Evolutionary conservation across 305 asterid species (phyloP).

Genomic region (Fraxinus sp.): DNA sequence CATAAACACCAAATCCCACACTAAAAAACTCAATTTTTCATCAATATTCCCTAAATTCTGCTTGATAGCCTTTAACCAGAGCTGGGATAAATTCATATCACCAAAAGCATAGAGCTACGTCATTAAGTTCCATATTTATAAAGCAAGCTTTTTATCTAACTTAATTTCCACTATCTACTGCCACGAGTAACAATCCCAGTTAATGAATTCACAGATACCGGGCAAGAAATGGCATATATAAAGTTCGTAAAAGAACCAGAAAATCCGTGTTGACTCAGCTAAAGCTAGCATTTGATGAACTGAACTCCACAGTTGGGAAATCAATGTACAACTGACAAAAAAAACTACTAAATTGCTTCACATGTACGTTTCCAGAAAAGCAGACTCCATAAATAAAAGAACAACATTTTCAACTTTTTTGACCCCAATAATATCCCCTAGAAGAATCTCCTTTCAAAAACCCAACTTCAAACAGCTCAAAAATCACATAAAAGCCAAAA

Average conservation of each 20-base stretch:
- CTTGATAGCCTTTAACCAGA: conserved; percentile 27
- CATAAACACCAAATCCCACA: conserved; percentile 19
- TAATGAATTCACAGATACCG: conserved; percentile 27
- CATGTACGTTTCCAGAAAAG: conserved; percentile 70
- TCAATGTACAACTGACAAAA: conserved; percentile 31
- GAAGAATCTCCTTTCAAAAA: conserved; percentile 21
- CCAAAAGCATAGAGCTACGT: conserved; percentile 24
- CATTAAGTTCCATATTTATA: conserved; percentile 28
- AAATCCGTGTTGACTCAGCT: conserved; percentile 47
- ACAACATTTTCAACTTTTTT: conserved; percentile 51
- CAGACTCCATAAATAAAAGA: conserved; percentile 54
- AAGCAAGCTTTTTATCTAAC: conserved; percentile 30
- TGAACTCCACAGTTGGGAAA: conserved; percentile 35
- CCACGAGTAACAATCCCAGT: conserved; percentile 28
- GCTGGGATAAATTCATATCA: conserved; percentile 26
- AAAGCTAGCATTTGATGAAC: conserved; percentile 37
- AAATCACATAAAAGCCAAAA: conserved; percentile 14
- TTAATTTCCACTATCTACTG: conserved; percentile 25
- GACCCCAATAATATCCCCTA: conserved; percentile 40
- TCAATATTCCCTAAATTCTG: conserved; percentile 22
- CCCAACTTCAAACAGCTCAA: conserved; percentile 3
- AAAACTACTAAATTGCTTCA: conserved; percentile 61
- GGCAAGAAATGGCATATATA: conserved; percentile 29
- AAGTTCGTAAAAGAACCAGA: conserved; percentile 56
- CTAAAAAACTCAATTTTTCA: conserved; percentile 14